Percentiles rank a stretch among this genome's conserved stretches.
phyloP scores from a whole-genome alignment of 2,329 filamentous ascomycete species.

The Colletotrichum endophyticum region DNA sequence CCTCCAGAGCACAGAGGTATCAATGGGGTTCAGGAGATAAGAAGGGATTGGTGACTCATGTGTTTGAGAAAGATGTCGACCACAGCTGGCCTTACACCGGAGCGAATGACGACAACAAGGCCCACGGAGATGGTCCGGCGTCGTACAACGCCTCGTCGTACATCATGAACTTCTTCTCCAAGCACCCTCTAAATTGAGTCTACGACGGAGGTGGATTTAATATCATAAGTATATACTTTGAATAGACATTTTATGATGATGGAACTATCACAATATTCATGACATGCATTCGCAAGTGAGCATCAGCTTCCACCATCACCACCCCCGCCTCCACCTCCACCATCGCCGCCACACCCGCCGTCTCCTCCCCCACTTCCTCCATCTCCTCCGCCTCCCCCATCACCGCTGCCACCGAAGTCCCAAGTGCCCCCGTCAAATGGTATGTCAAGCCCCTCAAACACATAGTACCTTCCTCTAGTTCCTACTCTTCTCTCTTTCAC shows the following conservation, averaged over 20 bases:
- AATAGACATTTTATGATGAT: neutral
- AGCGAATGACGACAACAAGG: conserved; percentile 21
- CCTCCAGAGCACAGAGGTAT: neutral
- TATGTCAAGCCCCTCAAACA: neutral
- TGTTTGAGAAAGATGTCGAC: conserved; percentile 12
- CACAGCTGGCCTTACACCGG: conserved; percentile 23
- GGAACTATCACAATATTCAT: neutral
- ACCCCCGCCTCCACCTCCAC: neutral
- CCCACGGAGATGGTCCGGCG: conserved; percentile 17
- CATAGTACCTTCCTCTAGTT: neutral
- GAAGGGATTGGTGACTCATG: neutral
- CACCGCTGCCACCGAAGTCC: neutral
- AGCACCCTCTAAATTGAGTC: neutral
- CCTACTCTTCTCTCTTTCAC: neutral
- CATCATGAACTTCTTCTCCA: conserved; percentile 21
- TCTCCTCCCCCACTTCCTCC: neutral
- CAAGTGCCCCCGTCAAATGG: neutral
- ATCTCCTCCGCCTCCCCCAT: conserved; percentile 3
- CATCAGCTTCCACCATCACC: neutral
- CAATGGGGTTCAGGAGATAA: neutral
- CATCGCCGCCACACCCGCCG: neutral
- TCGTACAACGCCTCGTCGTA: conserved; percentile 22
- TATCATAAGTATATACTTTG: neutral
- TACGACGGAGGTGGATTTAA: neutral
- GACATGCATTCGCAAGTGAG: neutral